Conservation (phyloP, 2,329 filamentous ascomycete species). For the Talaromyces sp. region DNA sequence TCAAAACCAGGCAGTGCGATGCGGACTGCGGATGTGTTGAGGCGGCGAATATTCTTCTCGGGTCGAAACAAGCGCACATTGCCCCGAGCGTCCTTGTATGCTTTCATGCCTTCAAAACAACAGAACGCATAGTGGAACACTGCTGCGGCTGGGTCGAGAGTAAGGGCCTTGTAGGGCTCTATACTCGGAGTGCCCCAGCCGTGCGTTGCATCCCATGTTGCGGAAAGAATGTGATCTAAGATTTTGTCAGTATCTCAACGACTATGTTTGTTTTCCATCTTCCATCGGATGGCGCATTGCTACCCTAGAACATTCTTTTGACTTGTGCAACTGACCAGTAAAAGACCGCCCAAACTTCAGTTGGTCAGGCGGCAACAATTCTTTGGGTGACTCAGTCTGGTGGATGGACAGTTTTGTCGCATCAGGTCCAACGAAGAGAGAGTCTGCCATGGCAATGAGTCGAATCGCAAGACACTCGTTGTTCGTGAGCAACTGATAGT, state of each 20-base stretch:
- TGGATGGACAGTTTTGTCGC: slow-evolving; percentile 1
- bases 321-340: slow-evolving; percentile 23
- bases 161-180: slow-evolving; percentile 71
- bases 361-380: slow-evolving; percentile 14
- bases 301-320: too few species aligned
- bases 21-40: slow-evolving; percentile 27
- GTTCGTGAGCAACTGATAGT: neutral
- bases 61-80: slow-evolving; percentile 75
- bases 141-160: slow-evolving; percentile 74
- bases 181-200: slow-evolving; percentile 75
- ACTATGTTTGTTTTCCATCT: neutral
- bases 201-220: slow-evolving; percentile 58
- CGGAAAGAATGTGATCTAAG: slow-evolving; percentile 79
- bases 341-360: slow-evolving; percentile 18
- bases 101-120: slow-evolving; percentile 85
- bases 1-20: slow-evolving; percentile 86
- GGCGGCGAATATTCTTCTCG: slow-evolving; percentile 65
- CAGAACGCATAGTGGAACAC: slow-evolving; percentile 86
- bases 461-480: neutral
- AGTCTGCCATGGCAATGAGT: neutral
- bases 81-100: slow-evolving; percentile 64
- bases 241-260: neutral
- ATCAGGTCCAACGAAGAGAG: neutral
- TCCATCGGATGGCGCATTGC: neutral
- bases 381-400: slow-evolving; percentile 8